Conservation (phyloP, 2,329 filamentous ascomycete genomes). For the Xylaria sp. region DNA sequence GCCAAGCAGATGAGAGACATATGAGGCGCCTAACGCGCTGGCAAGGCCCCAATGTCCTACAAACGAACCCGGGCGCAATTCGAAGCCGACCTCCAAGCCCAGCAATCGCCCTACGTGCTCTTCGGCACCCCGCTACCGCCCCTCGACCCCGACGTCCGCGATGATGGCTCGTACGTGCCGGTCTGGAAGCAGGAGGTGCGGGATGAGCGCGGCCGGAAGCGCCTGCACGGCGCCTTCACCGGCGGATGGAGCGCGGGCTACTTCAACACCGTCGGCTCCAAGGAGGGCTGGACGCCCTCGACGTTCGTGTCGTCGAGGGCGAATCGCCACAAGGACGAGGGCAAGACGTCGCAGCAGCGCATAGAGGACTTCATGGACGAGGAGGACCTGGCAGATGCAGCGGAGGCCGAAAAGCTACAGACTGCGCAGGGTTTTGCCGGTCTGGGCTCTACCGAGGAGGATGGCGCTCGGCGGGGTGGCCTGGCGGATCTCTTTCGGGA, state of each 20-base stretch:
- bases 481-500: slow-evolving; percentile 78
- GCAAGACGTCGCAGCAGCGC: slow-evolving; percentile 63
- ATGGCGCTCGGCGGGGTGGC: slow-evolving; percentile 60
- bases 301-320: slow-evolving; percentile 91
- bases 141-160: slow-evolving; percentile 77
- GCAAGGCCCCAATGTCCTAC: slow-evolving; percentile 68
- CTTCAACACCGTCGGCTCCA: slow-evolving; percentile 97
- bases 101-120: slow-evolving; percentile 77
- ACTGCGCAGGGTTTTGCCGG: slow-evolving; percentile 80
- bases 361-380: slow-evolving; percentile 98
- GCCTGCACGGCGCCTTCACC: slow-evolving; percentile 95
- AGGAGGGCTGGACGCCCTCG: slow-evolving; percentile 95
- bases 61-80: slow-evolving; percentile 84
- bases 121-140: slow-evolving; percentile 89
- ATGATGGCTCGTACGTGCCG: slow-evolving; percentile 92
- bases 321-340: slow-evolving; percentile 73
- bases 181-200: slow-evolving; percentile 99
- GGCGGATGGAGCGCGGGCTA: slow-evolving; percentile 98
- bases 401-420: slow-evolving; percentile 79
- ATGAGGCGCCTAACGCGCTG: slow-evolving; percentile 24
- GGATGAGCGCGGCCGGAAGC: slow-evolving; percentile 89
- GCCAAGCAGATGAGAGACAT: slow-evolving; percentile 28
- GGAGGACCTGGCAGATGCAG: slow-evolving; percentile 89
- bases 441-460: slow-evolving; percentile 73
- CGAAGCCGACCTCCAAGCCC: slow-evolving; percentile 76